Conservation (phyloP, 2,329 filamentous ascomycete species). For the Thielaviopsis musarum region DNA sequence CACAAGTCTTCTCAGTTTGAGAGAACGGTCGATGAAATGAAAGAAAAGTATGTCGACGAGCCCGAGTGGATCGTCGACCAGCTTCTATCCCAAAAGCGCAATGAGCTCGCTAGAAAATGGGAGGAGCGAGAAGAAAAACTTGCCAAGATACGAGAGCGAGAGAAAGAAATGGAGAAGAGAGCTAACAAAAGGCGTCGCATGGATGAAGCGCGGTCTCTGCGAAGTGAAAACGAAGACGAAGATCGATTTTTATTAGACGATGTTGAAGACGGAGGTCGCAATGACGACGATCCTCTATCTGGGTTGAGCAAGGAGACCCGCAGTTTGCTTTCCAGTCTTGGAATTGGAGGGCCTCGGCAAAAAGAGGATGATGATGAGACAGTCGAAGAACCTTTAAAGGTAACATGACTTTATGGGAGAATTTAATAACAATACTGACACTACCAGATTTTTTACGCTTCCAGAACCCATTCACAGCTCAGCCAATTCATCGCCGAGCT, state of each 20-base stretch:
- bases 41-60: conserved; percentile 41
- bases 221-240: conserved; percentile 32
- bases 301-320: conserved; percentile 60
- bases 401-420: conserved; percentile 15
- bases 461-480: conserved; percentile 80
- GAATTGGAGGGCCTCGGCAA: conserved; percentile 24
- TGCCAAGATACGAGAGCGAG: conserved; percentile 44
- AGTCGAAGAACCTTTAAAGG: conserved; percentile 51
- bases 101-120: conserved; percentile 48
- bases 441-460: conserved; percentile 66
- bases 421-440: conserved; percentile 18
- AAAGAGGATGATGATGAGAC: conserved; percentile 27
- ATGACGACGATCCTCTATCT: conserved; percentile 25
- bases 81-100: conserved; percentile 49
- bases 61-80: conserved; percentile 75
- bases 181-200: conserved; percentile 29
- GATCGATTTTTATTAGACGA: conserved; percentile 61
- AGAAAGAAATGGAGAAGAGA: conserved; percentile 38
- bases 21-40: conserved; percentile 29
- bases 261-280: conserved; percentile 31
- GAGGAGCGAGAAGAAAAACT: conserved; percentile 60
- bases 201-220: conserved; percentile 19
- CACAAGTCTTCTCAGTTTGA: conserved; percentile 50
- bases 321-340: conserved; percentile 52
- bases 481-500: conserved; percentile 77